These are phyloP conservation scores for Perilla frutescens DNA, from an alignment of 257 asterid genomes.

Conservation along the genomic window DNA sequence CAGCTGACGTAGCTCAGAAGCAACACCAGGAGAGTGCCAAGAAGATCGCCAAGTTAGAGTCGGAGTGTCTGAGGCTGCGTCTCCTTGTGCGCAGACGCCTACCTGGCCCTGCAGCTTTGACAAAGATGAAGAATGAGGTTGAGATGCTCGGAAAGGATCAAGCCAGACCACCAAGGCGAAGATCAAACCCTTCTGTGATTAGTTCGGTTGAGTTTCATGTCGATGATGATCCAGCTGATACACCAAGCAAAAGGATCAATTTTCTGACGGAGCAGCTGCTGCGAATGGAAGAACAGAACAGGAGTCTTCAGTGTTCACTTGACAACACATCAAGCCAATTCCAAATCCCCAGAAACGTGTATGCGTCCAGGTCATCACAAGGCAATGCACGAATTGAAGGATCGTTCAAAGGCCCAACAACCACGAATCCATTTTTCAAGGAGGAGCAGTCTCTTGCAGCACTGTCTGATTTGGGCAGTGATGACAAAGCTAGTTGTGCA, in stretches of 20 bases:
- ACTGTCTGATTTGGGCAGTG: conserved; percentile 65
- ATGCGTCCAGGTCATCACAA: conserved; percentile 40
- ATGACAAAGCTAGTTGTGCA: conserved; percentile 66
- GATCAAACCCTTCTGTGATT: conserved; percentile 44
- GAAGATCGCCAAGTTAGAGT: conserved; percentile 64
- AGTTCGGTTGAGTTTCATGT: conserved; percentile 46
- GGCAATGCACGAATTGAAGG: conserved; percentile 14
- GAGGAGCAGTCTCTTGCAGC: conserved; percentile 39
- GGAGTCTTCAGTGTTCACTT: conserved; percentile 54
- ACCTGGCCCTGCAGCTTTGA: conserved; percentile 77
- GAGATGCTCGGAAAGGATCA: conserved; percentile 57
- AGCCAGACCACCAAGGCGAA: conserved; percentile 53
- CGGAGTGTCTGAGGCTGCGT: conserved; percentile 81
- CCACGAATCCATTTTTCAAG: neutral
- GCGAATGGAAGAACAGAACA: conserved; percentile 67
- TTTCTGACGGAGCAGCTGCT: conserved; percentile 58
- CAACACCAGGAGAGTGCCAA: conserved; percentile 65
- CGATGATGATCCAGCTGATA: conserved; percentile 41
- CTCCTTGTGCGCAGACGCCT: conserved; percentile 71
- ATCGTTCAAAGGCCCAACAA: neutral
- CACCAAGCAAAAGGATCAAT: conserved; percentile 43
- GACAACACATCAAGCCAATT: conserved; percentile 43
- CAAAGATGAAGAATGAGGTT: conserved; percentile 76
- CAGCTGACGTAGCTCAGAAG: conserved; percentile 63
- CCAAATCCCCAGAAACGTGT: conserved; percentile 36